Base-by-base conservation (phyloP, 2,329 filamentous ascomycete species). In the Ophiostoma tasmaniense region DNA sequence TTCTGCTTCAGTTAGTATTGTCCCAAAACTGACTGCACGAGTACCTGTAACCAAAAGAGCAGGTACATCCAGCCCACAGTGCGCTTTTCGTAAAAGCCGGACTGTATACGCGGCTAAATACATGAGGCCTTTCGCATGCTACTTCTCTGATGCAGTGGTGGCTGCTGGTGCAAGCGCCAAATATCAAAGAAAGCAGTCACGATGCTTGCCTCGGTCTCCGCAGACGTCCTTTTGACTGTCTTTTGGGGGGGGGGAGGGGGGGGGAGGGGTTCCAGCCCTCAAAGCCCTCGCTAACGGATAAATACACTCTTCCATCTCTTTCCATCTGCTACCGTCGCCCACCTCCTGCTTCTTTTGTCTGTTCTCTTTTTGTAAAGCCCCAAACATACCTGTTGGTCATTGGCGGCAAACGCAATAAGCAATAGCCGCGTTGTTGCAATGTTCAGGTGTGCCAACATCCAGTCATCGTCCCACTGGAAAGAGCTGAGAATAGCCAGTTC, bases 391-490 rank as follows among this genome's bases (percentile, higher is more conserved):
- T 87, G 81, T 17, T 77, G 75, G 45, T 87, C 82, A 68, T 79
- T 79, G 4, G 78, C 78, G 3, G 86, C 86, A 75, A 82, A 87
- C 1, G 85, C 83, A 59, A 88, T 76, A 69, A 91, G 81, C 28
- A 87, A 73, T n/a, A 92, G 79, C 72, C 86, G 88, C 0, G 89
- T 91, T 68, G 77, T 83, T 13, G 72, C 73, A 17, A 83, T 76
- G 71, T 92, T 82, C 35, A 96, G 77, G 76, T 95, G 96, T 6
- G 81, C 84, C 35, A 94, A 77, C 62, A 95, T 77, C 91, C 92
- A 97, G 35, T 90, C 84, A 17, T 89, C 85, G 72, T 98, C 90
- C 88, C 91, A 95, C 76, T 94, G 87, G 73, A 90, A 98, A 0
- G 94, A 91, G 73, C 93, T 96, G 5, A 98, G 80, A 0, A 98